Evolutionary conservation across 371 early-diverging fungal species (phyloP), one percentile per base, ranked within the genome.

Genomic region (Mucor racemosus): DNA sequence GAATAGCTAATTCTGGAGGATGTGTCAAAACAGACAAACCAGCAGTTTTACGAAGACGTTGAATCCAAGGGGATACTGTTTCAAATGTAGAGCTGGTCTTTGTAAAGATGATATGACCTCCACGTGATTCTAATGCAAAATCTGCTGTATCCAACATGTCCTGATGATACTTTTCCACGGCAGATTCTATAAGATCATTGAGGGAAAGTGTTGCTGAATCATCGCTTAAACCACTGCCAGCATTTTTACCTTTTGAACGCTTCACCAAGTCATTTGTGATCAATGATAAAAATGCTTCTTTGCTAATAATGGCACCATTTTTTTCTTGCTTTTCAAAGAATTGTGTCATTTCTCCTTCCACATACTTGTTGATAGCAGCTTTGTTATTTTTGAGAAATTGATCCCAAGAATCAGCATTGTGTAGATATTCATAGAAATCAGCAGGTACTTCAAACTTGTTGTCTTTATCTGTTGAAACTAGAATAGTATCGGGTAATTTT

Each of bases 41-140:
- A 31, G 31, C 1, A 0, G 50, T 4, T 3, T 10, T 53, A 8
- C 60, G 50, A 41, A 31, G 15, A 42, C 48, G 15, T 64, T 42
- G 58, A 13, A 54, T 17, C 69, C 69, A 69, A 9, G 31, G 17
- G 1, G 60, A 39, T 3, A 57, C 6, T 1, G 38, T 35, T 13
- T 55, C 19, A 34, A 53, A 69, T 5, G 70, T 70, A 5, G 44
- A 6, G 11, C 65, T 64, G 9, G 93, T 92, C 17, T 85, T 79
- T 1, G 62, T 64, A 31, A 84, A 82, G 8, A 93, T 78, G 36
- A 92, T 78, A 21, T 81, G 81, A 5, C 86, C 90, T 0, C 93
- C 92, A 0, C 86, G 86, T 1, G 89, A 81, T n/a, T 66, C 73
- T 31, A 91, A 68, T 0, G 93, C 93, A 75, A 83, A 93, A 75